Conservation (phyloP, 345 rosid genomes). For the Linum lewisii region DNA sequence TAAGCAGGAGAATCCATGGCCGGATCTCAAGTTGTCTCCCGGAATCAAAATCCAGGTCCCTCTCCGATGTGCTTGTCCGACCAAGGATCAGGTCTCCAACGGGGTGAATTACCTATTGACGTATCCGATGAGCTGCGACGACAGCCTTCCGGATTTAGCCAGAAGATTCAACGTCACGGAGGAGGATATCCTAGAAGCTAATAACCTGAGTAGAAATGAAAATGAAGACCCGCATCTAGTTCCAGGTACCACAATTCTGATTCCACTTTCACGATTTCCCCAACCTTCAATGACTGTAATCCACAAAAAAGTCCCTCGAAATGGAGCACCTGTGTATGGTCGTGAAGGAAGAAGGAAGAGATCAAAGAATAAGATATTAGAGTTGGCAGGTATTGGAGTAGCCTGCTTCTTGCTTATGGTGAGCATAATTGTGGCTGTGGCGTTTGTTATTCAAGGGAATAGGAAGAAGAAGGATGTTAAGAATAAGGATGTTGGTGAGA, state of each 20-base stretch:
- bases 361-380: constrained; percentile 13
- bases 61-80: constrained; percentile 45
- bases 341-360: neutral
- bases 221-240: constrained; percentile 11
- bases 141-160: constrained; percentile 20
- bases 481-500: neutral
- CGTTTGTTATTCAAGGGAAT: constrained; percentile 9
- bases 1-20: constrained; percentile 13
- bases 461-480: neutral
- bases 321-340: constrained; percentile 2
- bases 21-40: constrained; percentile 8
- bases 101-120: constrained; percentile 36
- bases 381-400: constrained; percentile 25
- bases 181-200: constrained; percentile 25
- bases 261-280: constrained; percentile 31
- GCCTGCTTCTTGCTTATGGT: constrained; percentile 25
- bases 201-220: constrained; percentile 17
- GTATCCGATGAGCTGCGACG: constrained; percentile 26
- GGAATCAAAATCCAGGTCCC: constrained; percentile 23
- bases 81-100: constrained; percentile 22
- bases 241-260: constrained; percentile 40
- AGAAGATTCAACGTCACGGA: constrained; percentile 29
- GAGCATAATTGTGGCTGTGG: constrained; percentile 11
- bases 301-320: constrained; percentile 10
- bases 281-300: constrained; percentile 24